Evolutionary conservation across 2,329 filamentous ascomycete species (phyloP).

Genomic region (Calonectria fujianensis): DNA sequence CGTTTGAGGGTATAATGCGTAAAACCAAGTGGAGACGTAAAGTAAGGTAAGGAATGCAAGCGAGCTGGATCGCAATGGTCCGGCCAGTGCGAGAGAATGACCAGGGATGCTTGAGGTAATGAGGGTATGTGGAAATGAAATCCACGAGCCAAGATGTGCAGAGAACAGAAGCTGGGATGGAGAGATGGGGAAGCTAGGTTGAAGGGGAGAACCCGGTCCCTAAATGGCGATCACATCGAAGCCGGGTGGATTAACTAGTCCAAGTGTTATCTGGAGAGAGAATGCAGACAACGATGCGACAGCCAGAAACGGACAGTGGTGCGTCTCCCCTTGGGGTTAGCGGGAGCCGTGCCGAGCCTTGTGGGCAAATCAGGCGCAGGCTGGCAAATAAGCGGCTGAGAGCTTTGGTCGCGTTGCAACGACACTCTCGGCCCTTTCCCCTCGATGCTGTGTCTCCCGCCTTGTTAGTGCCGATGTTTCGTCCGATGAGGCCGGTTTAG

Average conservation of each 20-base stretch:
- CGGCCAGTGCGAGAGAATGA: neutral
- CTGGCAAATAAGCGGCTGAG: conserved; percentile 1
- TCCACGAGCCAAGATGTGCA: conserved; percentile 2
- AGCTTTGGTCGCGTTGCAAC: conserved; percentile 7
- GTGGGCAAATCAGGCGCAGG: conserved; percentile 1
- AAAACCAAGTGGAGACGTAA: conserved; percentile 9
- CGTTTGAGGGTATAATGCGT: conserved; percentile 18
- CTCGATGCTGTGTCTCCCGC: conserved; percentile 2
- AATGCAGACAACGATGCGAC: neutral
- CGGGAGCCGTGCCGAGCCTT: conserved; percentile 5
- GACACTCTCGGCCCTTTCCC: conserved; percentile 15
- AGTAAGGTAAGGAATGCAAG: neutral
- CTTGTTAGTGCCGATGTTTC: conserved; percentile 16
- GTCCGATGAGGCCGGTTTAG: neutral
- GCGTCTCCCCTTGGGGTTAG: neutral
- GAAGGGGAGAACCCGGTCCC: conserved; percentile 5
- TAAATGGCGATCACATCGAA: conserved; percentile 8
- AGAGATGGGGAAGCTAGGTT: neutral
- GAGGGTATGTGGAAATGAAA: neutral
- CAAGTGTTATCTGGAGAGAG: neutral
- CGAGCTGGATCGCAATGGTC: neutral
- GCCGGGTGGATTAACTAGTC: neutral
- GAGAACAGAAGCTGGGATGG: neutral
- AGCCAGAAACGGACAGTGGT: conserved; percentile 9
- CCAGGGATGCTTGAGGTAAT: neutral